phyloP scores from a whole-genome alignment of 768 basidiomycete species.

The Kwoniella mangroviensis region DNA sequence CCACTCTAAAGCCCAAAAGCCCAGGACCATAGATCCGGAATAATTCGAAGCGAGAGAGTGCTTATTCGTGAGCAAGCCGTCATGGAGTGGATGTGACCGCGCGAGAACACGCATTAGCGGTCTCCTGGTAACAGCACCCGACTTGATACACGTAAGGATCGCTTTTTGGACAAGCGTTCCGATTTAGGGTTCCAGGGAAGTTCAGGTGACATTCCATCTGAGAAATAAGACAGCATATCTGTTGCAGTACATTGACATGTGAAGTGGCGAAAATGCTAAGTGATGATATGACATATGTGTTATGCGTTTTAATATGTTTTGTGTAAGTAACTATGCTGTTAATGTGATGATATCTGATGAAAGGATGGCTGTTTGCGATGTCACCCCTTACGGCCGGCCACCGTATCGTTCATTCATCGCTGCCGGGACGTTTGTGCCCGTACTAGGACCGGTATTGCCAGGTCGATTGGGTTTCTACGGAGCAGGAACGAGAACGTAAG shows the following conservation, averaged over 20 bases:
- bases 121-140: background rate
- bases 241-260: background rate
- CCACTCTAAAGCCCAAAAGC: background rate
- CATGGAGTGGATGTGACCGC: too few species aligned
- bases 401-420: slow-evolving; percentile 22
- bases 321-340: background rate
- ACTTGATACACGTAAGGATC: background rate
- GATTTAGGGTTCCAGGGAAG: background rate
- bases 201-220: background rate
- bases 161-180: background rate
- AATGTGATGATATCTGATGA: too few species aligned
- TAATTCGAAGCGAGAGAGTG: background rate
- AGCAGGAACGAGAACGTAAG: background rate
- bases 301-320: background rate
- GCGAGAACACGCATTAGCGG: too few species aligned
- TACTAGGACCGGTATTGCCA: slow-evolving; percentile 9
- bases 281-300: background rate
- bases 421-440: slow-evolving; percentile 18
- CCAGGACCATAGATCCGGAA: background rate
- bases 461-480: slow-evolving; percentile 22
- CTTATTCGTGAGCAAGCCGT: background rate
- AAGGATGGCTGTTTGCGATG: too few species aligned
- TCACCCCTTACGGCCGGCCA: slow-evolving; percentile 11
- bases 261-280: slow-evolving; percentile 3
- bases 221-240: background rate